These are phyloP conservation scores for Fusarium mundagurra DNA, from an alignment of 2,329 filamentous ascomycete genomes.

Conservation along the genomic window DNA sequence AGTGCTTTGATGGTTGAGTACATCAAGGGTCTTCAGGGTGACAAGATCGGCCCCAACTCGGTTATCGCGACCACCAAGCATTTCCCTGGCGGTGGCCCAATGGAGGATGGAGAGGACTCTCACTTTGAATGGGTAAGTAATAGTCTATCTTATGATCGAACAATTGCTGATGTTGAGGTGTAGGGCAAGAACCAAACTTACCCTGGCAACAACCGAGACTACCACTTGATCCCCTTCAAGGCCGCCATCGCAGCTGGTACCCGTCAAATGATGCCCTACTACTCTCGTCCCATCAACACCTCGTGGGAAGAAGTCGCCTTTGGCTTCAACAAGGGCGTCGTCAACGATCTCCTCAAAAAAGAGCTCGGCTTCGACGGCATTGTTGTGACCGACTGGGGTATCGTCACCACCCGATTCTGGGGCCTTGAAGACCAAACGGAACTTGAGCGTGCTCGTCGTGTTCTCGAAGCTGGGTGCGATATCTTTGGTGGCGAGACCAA, in stretches of 20 bases:
- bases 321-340: slow-evolving; percentile 61
- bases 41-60: slow-evolving; percentile 53
- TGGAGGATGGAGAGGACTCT: slow-evolving; percentile 60
- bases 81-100: slow-evolving; percentile 61
- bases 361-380: slow-evolving; percentile 62
- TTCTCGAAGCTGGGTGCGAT: slow-evolving; percentile 62
- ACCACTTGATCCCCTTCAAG: slow-evolving; percentile 61
- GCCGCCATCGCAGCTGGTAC: slow-evolving; percentile 60
- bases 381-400: slow-evolving; percentile 63
- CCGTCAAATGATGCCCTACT: slow-evolving; percentile 63
- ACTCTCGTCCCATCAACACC: slow-evolving; percentile 58
- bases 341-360: slow-evolving; percentile 58
- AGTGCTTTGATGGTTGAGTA: slow-evolving; percentile 53
- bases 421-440: slow-evolving; percentile 56
- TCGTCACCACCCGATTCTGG: slow-evolving; percentile 63
- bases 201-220: slow-evolving; percentile 59
- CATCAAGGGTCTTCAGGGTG: slow-evolving; percentile 59
- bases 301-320: slow-evolving; percentile 59
- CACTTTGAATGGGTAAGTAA: slow-evolving; percentile 54
- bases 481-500: slow-evolving; percentile 61
- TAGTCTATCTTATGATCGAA: neutral
- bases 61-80: slow-evolving; percentile 63
- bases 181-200: slow-evolving; percentile 62
- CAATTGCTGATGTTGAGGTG: slow-evolving; percentile 19
- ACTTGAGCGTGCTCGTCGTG: slow-evolving; percentile 46